Evolutionary conservation across 2,329 filamentous ascomycete species (phyloP), one percentile per base, ranked within the genome.

Genomic region (Pyrenochaeta sp.): DNA sequence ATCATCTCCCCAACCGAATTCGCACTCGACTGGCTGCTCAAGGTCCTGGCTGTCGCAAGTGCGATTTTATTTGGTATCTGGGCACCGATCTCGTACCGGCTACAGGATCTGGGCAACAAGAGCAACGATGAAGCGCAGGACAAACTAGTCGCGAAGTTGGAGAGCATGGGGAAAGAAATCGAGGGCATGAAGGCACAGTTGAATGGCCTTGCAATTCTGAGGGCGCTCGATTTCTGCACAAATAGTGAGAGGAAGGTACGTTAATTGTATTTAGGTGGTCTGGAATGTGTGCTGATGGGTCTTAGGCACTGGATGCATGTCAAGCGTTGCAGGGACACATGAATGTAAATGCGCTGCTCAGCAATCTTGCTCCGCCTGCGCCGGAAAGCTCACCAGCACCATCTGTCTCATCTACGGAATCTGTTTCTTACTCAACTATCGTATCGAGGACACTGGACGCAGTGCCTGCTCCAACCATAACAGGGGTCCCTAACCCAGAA

Each of bases 1-100:
- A 10, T 44, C 10, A 9, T 37, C 14, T 43, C 35, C 3, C 28
- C 38, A 21, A 35, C 29, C 10, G 41, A 50, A 9, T 40, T 40
- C 26, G 6, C 35, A 15, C 26, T 44, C 6, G 32, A 50, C 15
- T 51, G 48, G 48, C 11, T 32, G 10, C 14, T 47, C 8, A 51
- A 51, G 14, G 30, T 51, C 10, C 39, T 48, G 2, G 44, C 39
- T 19, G 44, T 51, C 3, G 28, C 32, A 3, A 28, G 23, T 10
- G 48, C 48, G 6, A 28, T 48, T n/a, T 14, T 41, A 3, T 51
- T 51, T 29, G 48, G 44, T 20, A 41, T 51, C 7, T 51, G 48
- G 44, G 48, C 48, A 4, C 44, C 48, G 4, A 38, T 48, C 9
- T 48, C 48, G 3, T 51, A 44, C 23, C 34, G 26, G 11, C 21